A percentile compares a stretch with the other conserved stretches of the same genome.
Evolutionary conservation across 139 green algal genomes (phyloP).

Genomic region (Dunaliella sp.): DNA sequence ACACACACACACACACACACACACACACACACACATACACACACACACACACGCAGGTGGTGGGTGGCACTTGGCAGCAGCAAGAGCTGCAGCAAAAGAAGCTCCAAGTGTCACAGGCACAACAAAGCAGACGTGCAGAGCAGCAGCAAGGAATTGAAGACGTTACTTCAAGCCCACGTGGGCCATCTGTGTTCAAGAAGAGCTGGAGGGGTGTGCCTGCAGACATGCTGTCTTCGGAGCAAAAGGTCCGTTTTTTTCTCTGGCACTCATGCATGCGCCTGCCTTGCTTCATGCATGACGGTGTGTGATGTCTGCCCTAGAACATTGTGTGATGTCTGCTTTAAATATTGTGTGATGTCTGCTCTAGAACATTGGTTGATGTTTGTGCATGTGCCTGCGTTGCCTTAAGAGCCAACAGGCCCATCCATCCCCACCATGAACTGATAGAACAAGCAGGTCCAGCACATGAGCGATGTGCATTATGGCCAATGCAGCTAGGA

Average conservation of each 20-base stretch:
- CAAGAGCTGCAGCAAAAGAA: not conserved
- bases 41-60: constrained; percentile 2
- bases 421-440: no score
- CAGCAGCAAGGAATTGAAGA: no score
- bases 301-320: not conserved
- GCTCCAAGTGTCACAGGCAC: not conserved
- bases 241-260: not conserved
- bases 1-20: no score
- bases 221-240: no score
- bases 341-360: not conserved
- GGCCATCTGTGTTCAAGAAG: not conserved
- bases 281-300: not conserved
- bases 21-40: not conserved
- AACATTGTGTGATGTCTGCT: not conserved
- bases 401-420: no score
- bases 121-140: not conserved
- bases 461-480: no score
- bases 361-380: not conserved
- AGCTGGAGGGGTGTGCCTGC: not conserved
- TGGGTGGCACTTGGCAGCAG: not conserved
- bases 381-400: no score
- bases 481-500: no score
- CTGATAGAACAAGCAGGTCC: no score
- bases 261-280: not conserved
- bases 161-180: not conserved